A percentile compares a stretch with the other conserved stretches of the same genome.
Conservation (phyloP, 352 stramenopile genomes). For the Plasmopara muralis region DNA sequence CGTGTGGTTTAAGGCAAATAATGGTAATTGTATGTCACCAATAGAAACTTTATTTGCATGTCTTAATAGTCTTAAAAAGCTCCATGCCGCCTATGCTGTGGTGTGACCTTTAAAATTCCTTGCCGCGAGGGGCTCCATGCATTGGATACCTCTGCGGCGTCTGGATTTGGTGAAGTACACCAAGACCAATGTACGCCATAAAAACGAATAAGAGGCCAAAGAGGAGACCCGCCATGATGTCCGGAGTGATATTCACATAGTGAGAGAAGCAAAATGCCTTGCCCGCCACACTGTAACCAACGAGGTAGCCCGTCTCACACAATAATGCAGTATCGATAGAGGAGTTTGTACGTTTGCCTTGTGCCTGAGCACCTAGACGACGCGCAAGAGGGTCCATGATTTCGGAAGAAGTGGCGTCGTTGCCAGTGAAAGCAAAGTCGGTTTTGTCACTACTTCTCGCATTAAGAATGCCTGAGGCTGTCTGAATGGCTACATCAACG, state of each 20-base stretch:
- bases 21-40: background rate
- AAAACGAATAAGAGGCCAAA: conserved; percentile 80
- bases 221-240: conserved; percentile 65
- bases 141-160: conserved; percentile 65
- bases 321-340: conserved; percentile 26
- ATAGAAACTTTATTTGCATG: background rate
- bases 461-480: conserved; percentile 28
- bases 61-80: conserved; percentile 16
- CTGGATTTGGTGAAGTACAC: conserved; percentile 68
- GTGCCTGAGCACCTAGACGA: conserved; percentile 30
- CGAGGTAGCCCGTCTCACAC: conserved; percentile 55
- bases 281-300: conserved; percentile 43
- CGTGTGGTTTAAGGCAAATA: conserved; percentile 31
- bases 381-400: conserved; percentile 21
- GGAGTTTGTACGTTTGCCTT: conserved; percentile 13
- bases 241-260: conserved; percentile 76
- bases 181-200: conserved; percentile 64
- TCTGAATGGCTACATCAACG: conserved; percentile 41
- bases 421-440: conserved; percentile 64
- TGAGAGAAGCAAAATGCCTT: conserved; percentile 84
- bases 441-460: conserved; percentile 26
- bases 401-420: conserved; percentile 28
- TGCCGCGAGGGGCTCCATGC: conserved; percentile 67
- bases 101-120: conserved; percentile 78
- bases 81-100: background rate